Percentiles rank a stretch among this genome's conserved stretches.
phyloP scores from a whole-genome alignment of 2,329 filamentous ascomycete genomes.

The Diplodia corticola region DNA sequence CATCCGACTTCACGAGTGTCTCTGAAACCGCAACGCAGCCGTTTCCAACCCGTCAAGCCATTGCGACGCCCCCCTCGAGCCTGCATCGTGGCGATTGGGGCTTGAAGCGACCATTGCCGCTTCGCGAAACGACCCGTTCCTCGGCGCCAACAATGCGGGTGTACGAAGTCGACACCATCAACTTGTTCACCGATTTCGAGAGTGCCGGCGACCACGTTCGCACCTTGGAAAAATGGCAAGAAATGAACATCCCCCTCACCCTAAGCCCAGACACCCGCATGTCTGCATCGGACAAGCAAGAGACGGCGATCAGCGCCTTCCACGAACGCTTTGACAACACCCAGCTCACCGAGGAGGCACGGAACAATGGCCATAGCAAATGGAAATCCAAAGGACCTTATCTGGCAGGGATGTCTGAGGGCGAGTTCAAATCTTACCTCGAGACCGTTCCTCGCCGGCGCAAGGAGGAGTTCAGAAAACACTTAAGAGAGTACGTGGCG shows the following conservation, averaged over 20 bases:
- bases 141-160: slow-evolving; percentile 73
- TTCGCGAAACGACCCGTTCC: slow-evolving; percentile 70
- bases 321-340: slow-evolving; percentile 49
- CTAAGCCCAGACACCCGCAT: slow-evolving; percentile 37
- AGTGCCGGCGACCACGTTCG: slow-evolving; percentile 79
- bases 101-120: slow-evolving; percentile 79
- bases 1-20: slow-evolving; percentile 44
- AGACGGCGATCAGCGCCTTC: slow-evolving; percentile 38
- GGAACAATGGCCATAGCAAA: slow-evolving; percentile 32
- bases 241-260: slow-evolving; percentile 72
- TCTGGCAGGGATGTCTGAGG: slow-evolving; percentile 56
- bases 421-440: slow-evolving; percentile 38
- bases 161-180: slow-evolving; percentile 76
- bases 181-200: slow-evolving; percentile 86
- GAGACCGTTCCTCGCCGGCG: background rate
- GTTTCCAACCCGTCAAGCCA: slow-evolving; percentile 79
- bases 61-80: slow-evolving; percentile 74
- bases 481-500: slow-evolving; percentile 27
- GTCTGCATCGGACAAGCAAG: slow-evolving; percentile 16
- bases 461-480: slow-evolving; percentile 29
- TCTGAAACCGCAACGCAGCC: slow-evolving; percentile 72
- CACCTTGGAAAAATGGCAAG: slow-evolving; percentile 82
- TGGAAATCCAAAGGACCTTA: slow-evolving; percentile 63
- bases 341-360: slow-evolving; percentile 28
- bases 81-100: slow-evolving; percentile 85